These are phyloP conservation scores for Grosmannia huntii DNA, from an alignment of 2,329 filamentous ascomycete species.

Conservation along the genomic window DNA sequence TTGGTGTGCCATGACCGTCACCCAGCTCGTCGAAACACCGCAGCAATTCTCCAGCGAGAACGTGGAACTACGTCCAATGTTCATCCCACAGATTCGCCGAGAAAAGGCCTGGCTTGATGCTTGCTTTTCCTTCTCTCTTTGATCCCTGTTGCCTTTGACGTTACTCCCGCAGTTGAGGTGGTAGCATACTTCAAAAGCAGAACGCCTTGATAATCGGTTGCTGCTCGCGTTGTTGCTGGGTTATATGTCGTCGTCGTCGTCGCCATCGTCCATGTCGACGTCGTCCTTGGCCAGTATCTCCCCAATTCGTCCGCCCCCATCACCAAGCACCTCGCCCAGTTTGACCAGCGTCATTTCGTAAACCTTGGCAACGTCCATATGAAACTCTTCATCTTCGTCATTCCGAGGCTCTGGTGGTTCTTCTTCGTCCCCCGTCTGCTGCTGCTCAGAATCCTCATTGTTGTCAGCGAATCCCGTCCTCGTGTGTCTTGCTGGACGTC, in stretches of 20 bases:
- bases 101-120: too few species aligned
- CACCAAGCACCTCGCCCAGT: constrained; percentile 54
- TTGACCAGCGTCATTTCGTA: constrained; percentile 71
- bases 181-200: neutral
- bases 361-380: constrained; percentile 61
- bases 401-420: constrained; percentile 14
- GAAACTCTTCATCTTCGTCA: constrained; percentile 25
- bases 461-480: constrained; percentile 10
- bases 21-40: too few species aligned
- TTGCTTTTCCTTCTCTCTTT: too few species aligned
- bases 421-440: constrained; percentile 11
- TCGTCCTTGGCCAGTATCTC: neutral
- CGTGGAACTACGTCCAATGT: too few species aligned
- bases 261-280: neutral
- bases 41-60: too few species aligned
- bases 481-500: constrained; percentile 12
- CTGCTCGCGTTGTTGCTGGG: too few species aligned
- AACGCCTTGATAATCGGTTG: neutral
- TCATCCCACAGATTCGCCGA: too few species aligned
- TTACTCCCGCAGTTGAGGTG: too few species aligned
- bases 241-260: neutral
- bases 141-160: too few species aligned
- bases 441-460: neutral
- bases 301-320: constrained; percentile 11
- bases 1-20: too few species aligned